Base-by-base conservation (phyloP, 2,329 filamentous ascomycete genomes). In the Amphichorda felina region DNA sequence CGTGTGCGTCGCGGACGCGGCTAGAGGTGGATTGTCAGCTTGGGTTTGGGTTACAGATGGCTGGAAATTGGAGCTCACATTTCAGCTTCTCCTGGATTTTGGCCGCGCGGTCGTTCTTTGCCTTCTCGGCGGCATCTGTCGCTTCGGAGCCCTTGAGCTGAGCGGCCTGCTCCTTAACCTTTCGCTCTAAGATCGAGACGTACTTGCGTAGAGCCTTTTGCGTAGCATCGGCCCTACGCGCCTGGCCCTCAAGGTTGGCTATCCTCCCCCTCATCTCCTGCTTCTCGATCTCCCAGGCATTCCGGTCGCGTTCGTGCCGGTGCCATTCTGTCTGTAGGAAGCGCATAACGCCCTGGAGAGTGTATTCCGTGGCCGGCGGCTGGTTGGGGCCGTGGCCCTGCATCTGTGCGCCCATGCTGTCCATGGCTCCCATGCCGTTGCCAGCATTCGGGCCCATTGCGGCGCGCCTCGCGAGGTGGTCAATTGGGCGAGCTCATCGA, bases 271-370 rank as follows among this genome's bases (percentile, higher is more conserved):
- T 94, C 91, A 98, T 96, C 64, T 98, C 91, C 50, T 94, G 91
- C 54, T 87, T 81, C 61, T 98, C 91, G 55, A 98, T 98, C 60
- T 98, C 91, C 91, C 91, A 98, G 26, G 87, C 81, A 62, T 98
- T 98, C 50, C 91, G 79, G 55, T 95, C 91, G 61, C 91, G 83
- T 63, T 98, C 91, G 59, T 98, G 89, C 47, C 86, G 82, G 61
- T 98, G 91, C 91, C 91, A 98, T 73, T 98, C 89, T 33, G 91
- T 91, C 64, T 98, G 91, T 27, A 98, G 76, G 58, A 98, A 98
- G 60, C 91, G 88, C 91, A 98, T 98, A 26, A 98, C 91, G 54
- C 91, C 72, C 58, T 77, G 72, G 26, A 77, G 56, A 6, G 72
- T 77, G 47, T 77, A 77, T 46, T 76, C 72, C 41, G 72, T 77